These are phyloP conservation scores for Xanthoconium purpureum DNA, from an alignment of 768 basidiomycete genomes.

Conservation along the genomic window DNA sequence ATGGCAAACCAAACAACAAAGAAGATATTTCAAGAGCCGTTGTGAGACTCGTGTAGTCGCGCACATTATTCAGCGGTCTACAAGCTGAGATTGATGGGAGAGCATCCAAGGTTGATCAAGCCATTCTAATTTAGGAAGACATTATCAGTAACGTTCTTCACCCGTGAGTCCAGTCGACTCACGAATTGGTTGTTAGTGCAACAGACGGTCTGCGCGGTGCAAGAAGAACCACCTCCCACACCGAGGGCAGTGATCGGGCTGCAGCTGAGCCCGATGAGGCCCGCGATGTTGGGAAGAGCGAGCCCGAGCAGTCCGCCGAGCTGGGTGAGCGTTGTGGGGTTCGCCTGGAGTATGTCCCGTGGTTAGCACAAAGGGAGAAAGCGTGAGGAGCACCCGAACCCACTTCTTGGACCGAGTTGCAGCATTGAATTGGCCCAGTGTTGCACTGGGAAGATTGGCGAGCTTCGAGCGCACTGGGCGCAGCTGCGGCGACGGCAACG, in stretches of 20 bases:
- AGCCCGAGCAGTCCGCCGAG: not conserved
- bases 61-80: not conserved
- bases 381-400: not conserved
- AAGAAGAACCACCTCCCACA: not conserved
- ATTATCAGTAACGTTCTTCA: not conserved
- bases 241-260: not conserved
- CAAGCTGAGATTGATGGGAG: not conserved
- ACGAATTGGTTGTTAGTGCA: conserved; percentile 12
- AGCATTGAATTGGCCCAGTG: conserved; percentile 1
- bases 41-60: too few species aligned
- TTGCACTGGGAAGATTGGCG: too few species aligned
- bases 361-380: not conserved
- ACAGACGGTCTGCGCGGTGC: conserved; percentile 13
- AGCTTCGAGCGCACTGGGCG: too few species aligned
- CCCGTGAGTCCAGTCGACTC: not conserved
- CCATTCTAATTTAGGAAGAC: conserved; percentile 1
- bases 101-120: conserved; percentile 11
- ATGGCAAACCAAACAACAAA: too few species aligned
- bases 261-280: conserved; percentile 7
- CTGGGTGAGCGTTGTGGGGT: not conserved
- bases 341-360: not conserved
- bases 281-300: not conserved
- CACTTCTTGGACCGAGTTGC: not conserved
- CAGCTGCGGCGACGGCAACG: not conserved
- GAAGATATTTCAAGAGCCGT: too few species aligned